These are phyloP conservation scores for Fraxinus sp. DNA, from an alignment of 305 asterid genomes.

Conservation along the genomic window DNA sequence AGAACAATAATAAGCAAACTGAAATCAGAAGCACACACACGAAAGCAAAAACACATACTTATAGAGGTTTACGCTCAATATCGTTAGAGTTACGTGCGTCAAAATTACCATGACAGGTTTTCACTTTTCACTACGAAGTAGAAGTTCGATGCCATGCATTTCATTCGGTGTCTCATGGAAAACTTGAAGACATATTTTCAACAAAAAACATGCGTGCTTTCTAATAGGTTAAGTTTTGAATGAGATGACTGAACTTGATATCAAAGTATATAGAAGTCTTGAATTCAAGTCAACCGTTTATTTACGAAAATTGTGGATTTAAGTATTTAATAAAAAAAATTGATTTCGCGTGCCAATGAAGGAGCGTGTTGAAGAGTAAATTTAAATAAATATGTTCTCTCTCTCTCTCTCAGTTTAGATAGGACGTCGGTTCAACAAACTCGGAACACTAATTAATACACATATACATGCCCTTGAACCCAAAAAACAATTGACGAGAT, in stretches of 20 bases:
- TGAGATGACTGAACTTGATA: neutral
- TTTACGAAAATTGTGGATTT: neutral
- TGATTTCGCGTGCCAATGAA: neutral
- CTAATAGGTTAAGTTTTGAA: neutral
- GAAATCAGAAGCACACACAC: neutral
- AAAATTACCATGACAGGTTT: neutral
- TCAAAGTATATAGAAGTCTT: neutral
- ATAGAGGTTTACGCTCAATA: neutral
- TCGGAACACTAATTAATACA: neutral
- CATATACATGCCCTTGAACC: neutral
- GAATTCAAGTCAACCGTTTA: neutral
- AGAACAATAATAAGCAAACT: neutral
- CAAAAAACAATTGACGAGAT: neutral
- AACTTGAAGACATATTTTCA: neutral
- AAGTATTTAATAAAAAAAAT: neutral
- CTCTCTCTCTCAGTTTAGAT: neutral
- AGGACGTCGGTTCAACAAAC: neutral
- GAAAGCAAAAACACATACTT: no score
- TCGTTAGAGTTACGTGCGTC: neutral
- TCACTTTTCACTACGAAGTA: neutral
- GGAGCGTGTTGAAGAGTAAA: neutral
- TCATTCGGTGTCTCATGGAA: neutral
- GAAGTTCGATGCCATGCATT: neutral
- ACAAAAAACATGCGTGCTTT: neutral
- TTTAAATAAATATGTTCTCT: no score